phyloP scores from a whole-genome alignment of 176 grass and related monocot species.

The Triticum turgidum region DNA sequence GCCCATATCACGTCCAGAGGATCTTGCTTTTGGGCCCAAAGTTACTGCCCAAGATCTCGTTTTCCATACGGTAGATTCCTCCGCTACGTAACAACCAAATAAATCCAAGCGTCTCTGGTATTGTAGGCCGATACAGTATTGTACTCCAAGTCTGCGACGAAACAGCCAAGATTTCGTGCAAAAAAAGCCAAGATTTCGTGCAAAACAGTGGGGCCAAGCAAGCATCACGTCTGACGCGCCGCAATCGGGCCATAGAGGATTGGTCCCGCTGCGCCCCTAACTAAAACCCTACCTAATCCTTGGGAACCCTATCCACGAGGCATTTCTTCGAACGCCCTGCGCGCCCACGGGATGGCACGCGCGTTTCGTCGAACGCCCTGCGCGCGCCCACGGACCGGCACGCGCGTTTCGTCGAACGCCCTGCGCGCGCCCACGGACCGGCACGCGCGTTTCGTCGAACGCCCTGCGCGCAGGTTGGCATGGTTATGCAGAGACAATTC shows the following conservation, averaged over 20 bases:
- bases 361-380: neutral
- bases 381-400: neutral
- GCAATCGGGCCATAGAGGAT: neutral
- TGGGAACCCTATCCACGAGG: neutral
- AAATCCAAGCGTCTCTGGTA: neutral
- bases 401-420: neutral
- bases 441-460: neutral
- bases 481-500: neutral
- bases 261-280: neutral
- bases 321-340: neutral
- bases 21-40: neutral
- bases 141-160: neutral
- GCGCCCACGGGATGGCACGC: neutral
- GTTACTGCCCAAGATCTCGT: neutral
- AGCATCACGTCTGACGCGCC: neutral
- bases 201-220: neutral
- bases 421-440: neutral
- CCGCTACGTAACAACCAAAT: neutral
- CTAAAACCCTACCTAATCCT: conserved; percentile 36
- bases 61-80: neutral
- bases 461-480: neutral
- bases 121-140: too few relatives aligned
- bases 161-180: neutral
- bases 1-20: neutral
- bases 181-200: neutral